A percentile compares a stretch with the other conserved stretches of the same genome.
phyloP scores from a whole-genome alignment of 1,284 basidiomycete genomes.

The Volvariella surrecta region DNA sequence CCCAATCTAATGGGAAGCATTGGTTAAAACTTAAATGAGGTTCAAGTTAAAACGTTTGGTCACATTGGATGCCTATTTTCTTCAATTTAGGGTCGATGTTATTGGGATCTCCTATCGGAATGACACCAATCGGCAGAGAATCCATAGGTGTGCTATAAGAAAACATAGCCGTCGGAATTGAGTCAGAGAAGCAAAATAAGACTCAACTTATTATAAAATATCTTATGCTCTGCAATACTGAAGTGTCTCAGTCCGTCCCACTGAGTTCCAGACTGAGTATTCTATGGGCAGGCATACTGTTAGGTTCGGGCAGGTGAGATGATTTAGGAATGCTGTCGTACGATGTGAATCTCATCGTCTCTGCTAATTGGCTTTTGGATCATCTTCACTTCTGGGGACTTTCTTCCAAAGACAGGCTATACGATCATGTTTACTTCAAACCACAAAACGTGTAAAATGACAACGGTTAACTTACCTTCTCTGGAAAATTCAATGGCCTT shows the following conservation, averaged over 20 bases:
- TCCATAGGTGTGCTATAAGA: slow-evolving; percentile 34
- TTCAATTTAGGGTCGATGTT: slow-evolving; percentile 39
- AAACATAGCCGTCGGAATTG: too few species aligned
- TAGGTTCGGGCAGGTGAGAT: background rate
- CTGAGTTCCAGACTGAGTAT: slow-evolving; percentile 68
- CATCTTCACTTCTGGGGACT: slow-evolving; percentile 41
- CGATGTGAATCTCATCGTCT: slow-evolving; percentile 60
- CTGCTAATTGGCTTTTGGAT: slow-evolving; percentile 26
- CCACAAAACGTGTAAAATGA: background rate
- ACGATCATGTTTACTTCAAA: background rate
- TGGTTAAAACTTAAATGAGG: background rate
- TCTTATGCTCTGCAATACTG: slow-evolving; percentile 41
- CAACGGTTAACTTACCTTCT: slow-evolving; percentile 31
- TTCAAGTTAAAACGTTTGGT: slow-evolving; percentile 14
- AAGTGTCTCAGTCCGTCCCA: slow-evolving; percentile 69
- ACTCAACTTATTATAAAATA: slow-evolving; percentile 56
- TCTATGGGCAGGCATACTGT: slow-evolving; percentile 31
- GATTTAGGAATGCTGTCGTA: slow-evolving; percentile 20
- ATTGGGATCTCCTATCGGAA: slow-evolving; percentile 39
- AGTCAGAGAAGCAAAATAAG: background rate
- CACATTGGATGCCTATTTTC: slow-evolving; percentile 62
- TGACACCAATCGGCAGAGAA: slow-evolving; percentile 35
- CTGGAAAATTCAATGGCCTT: slow-evolving; percentile 66
- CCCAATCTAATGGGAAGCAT: slow-evolving; percentile 47
- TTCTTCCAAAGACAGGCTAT: slow-evolving; percentile 51